Conservation (phyloP, 2,329 filamentous ascomycete genomes). For the Penicillium sp. region DNA sequence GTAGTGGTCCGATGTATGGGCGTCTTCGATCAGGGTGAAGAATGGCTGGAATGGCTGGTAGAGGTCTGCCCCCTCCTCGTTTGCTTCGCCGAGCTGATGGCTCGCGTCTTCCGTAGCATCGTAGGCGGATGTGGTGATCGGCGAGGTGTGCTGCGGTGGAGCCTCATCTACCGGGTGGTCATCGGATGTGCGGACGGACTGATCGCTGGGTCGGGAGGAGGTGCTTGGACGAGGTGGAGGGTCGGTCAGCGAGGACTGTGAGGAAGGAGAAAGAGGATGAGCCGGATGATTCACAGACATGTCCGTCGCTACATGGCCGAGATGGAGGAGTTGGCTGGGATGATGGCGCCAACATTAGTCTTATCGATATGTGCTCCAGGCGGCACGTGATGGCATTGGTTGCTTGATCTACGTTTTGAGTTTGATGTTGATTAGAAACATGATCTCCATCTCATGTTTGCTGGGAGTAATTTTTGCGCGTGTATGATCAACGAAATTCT, state of each 20-base stretch:
- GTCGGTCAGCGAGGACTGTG: constrained; percentile 28
- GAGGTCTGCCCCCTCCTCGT: constrained; percentile 20
- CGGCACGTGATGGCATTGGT: constrained; percentile 6
- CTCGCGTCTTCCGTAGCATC: constrained; percentile 8
- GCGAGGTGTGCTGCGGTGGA: constrained; percentile 2
- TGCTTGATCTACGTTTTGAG: neutral
- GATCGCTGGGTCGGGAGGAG: constrained; percentile 20
- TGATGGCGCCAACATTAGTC: constrained; percentile 6
- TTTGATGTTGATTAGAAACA: neutral
- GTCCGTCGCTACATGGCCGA: constrained; percentile 36
- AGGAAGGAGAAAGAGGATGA: constrained; percentile 30
- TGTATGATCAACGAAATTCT: too few relatives aligned
- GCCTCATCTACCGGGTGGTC: constrained; percentile 10
- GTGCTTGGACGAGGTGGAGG: constrained; percentile 12
- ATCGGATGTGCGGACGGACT: constrained; percentile 9
- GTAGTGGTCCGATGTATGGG: constrained; percentile 69
- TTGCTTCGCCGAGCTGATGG: neutral
- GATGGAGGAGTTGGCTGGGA: constrained; percentile 5
- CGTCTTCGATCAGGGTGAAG: constrained; percentile 82
- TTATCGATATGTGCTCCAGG: constrained; percentile 34
- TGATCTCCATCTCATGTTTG: too few relatives aligned
- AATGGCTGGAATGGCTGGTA: constrained; percentile 67
- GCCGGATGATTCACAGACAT: constrained; percentile 38
- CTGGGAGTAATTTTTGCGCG: too few relatives aligned
- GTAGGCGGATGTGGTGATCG: constrained; percentile 7